These are phyloP conservation scores for Ustulina deusta DNA, from an alignment of 2,329 filamentous ascomycete genomes.

Conservation along the genomic window DNA sequence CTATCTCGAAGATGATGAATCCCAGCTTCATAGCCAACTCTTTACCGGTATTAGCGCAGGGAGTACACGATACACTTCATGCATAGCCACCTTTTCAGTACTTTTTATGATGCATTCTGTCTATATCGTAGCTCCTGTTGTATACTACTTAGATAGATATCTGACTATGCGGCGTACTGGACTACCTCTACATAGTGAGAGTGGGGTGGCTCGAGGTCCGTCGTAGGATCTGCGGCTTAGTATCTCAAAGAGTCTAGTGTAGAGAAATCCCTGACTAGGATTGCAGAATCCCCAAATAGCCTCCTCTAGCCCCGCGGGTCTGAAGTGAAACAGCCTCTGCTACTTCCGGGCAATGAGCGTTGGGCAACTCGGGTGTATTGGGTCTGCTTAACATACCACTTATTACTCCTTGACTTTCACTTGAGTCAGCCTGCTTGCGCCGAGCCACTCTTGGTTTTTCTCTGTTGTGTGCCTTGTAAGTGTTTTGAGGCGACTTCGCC, in stretches of 20 bases:
- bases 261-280: conserved; percentile 5
- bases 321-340: conserved; percentile 18
- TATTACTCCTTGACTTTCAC: conserved; percentile 25
- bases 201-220: background rate
- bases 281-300: conserved; percentile 9
- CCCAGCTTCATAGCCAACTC: background rate
- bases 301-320: conserved; percentile 10
- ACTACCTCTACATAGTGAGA: background rate
- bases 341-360: conserved; percentile 7
- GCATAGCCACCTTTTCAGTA: background rate
- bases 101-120: background rate
- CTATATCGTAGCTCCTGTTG: background rate
- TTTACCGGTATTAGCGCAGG: background rate
- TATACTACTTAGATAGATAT: background rate
- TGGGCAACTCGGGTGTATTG: conserved; percentile 4
- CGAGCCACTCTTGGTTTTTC: conserved; percentile 20
- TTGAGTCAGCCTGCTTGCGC: conserved; percentile 17
- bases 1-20: background rate
- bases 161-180: too few relatives aligned
- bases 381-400: conserved; percentile 17
- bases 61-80: background rate
- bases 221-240: conserved; percentile 25
- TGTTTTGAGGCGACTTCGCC: conserved; percentile 10
- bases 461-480: conserved; percentile 1
- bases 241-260: conserved; percentile 25